These are phyloP conservation scores for Penicillium cosmopolitanum DNA, from an alignment of 495 filamentous ascomycete genomes.

Conservation along the genomic window DNA sequence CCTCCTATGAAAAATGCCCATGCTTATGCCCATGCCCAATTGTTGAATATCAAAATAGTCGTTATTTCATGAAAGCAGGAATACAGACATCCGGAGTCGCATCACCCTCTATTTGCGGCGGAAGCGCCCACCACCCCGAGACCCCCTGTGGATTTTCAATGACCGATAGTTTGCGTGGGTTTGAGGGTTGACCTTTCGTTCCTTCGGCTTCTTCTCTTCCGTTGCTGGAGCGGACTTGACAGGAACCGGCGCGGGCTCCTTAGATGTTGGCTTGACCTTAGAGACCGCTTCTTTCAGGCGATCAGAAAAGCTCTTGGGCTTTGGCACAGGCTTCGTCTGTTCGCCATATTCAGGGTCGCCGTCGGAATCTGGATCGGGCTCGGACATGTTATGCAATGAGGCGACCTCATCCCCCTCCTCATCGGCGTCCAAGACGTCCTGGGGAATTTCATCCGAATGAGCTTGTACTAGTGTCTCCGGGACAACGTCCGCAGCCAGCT, in stretches of 20 bases:
- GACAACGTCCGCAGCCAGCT: slow-evolving; percentile 27
- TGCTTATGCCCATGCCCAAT: slow-evolving; percentile 8
- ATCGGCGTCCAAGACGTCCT: slow-evolving; percentile 22
- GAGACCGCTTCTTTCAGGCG: slow-evolving; percentile 49
- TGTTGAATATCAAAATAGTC: slow-evolving; percentile 32
- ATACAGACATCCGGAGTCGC: not conserved
- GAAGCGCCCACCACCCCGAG: slow-evolving; percentile 52
- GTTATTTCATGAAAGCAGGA: slow-evolving; percentile 32
- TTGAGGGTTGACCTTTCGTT: slow-evolving; percentile 69
- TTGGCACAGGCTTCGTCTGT: slow-evolving; percentile 23
- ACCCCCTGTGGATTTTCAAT: slow-evolving; percentile 67
- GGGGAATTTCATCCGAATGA: slow-evolving; percentile 8
- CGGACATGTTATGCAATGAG: slow-evolving; percentile 40
- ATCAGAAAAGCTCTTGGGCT: slow-evolving; percentile 48
- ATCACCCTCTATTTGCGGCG: slow-evolving; percentile 40
- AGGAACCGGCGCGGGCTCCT: slow-evolving; percentile 25
- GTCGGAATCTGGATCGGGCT: slow-evolving; percentile 21
- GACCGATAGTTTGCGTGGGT: slow-evolving; percentile 84
- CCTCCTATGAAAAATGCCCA: not conserved
- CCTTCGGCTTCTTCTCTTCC: slow-evolving; percentile 57
- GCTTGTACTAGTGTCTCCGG: slow-evolving; percentile 39
- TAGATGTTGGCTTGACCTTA: slow-evolving; percentile 28
- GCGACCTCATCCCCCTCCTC: slow-evolving; percentile 31
- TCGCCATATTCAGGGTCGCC: slow-evolving; percentile 37
- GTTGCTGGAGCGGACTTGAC: slow-evolving; percentile 18